Base-by-base conservation (phyloP, 2,329 filamentous ascomycete species). In the Cytospora schulzeri region DNA sequence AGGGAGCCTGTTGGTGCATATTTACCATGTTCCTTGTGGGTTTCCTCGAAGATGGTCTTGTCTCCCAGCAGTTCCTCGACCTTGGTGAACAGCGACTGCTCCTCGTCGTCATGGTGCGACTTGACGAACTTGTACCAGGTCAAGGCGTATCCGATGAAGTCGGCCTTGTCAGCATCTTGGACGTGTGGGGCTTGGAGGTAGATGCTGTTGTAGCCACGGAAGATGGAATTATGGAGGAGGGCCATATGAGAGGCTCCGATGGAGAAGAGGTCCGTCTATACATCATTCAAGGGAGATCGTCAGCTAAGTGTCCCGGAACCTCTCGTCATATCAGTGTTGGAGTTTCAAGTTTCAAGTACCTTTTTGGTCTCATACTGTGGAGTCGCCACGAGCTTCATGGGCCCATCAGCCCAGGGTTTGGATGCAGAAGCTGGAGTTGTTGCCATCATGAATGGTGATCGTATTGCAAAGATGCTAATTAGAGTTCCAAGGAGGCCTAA, bases 161-260 rank as follows among this genome's bases (percentile, higher is more conserved):
- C 82, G 56, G 75, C 71, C 72, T 81, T 81, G 72, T 88, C 84
- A n/a, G 73, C 72, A 2, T 80, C 78, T 12, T 78, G 72, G 51
- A 88, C 73, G 69, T 83, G 76, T 14, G 80, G 79, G 0, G 84
- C 85, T 72, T 88, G 86, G 50, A 83, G 80, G 72, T 84, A 87
- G 71, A 89, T 87, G 70, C 80, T 83, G 74, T 89, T 89, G 77
- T 85, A 87, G 61, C 85, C 84, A 51, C 86, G 84, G 67, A 88
- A 82, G 70, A 89, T 83, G 63, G 82, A 77, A 70, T 89, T 89
- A 78, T 89, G 85, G 57, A 87, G 76, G 59, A 88, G 73, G 3
- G 81, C 79, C 85, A 88, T 88, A 73, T 88, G 83, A 19, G 84
- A 85, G 0, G 86, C 85, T 26, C 83, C 83, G 0, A 78, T 80